phyloP scores from a whole-genome alignment of 2,329 filamentous ascomycete genomes.

The Penicillium sp. region DNA sequence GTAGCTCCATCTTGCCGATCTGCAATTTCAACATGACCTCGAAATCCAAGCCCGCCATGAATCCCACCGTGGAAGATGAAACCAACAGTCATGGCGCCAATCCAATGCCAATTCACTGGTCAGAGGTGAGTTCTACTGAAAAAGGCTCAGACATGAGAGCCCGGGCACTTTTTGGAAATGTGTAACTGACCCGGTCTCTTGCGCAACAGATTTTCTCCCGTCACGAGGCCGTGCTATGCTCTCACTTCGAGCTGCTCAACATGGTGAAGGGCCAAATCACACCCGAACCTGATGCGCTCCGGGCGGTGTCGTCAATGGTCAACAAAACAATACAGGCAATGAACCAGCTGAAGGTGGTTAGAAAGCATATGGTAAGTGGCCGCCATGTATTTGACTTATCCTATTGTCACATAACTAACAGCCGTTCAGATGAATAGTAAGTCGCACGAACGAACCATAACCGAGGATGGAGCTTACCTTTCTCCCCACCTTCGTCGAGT shows the following conservation, averaged over 20 bases:
- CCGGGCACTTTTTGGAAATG: not conserved
- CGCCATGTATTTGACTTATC: not conserved
- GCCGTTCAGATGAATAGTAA: slow-evolving; percentile 19
- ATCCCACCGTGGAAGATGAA: not conserved
- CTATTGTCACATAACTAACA: slow-evolving; percentile 1
- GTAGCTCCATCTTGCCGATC: slow-evolving; percentile 22
- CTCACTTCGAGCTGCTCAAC: slow-evolving; percentile 40
- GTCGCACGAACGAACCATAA: not conserved
- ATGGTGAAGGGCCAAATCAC: slow-evolving; percentile 33
- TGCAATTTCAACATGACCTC: slow-evolving; percentile 9
- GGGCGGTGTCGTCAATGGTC: slow-evolving; percentile 37
- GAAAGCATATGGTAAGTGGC: slow-evolving; percentile 36
- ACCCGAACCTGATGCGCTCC: slow-evolving; percentile 28
- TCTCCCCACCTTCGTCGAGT: not conserved
- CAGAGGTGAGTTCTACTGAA: slow-evolving; percentile 20
- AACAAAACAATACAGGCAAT: slow-evolving; percentile 40
- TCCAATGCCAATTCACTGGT: slow-evolving; percentile 14
- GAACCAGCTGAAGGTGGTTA: slow-evolving; percentile 34
- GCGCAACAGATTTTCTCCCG: slow-evolving; percentile 37
- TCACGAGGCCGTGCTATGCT: slow-evolving; percentile 40
- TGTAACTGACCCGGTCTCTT: not conserved
- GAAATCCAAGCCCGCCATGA: slow-evolving; percentile 8
- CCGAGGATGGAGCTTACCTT: not conserved
- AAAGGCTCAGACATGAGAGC: not conserved
- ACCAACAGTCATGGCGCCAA: not conserved